A percentile compares a stretch with the other conserved stretches of the same genome.
Conservation (phyloP, 2,329 filamentous ascomycete species). For the Thermoascus crustaceus region DNA sequence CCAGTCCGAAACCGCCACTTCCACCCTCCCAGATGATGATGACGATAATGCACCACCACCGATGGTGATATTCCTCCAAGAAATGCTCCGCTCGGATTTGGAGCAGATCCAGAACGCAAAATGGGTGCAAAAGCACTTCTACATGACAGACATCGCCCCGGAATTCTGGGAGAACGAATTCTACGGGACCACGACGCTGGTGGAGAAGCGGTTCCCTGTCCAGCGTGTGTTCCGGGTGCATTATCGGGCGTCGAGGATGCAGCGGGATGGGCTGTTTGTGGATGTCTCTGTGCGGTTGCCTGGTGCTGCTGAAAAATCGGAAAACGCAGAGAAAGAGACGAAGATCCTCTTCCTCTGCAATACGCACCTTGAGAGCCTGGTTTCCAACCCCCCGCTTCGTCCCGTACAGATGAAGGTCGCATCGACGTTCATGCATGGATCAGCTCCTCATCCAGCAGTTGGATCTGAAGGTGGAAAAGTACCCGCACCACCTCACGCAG, state of each 20-base stretch:
- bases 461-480: too few relatives aligned
- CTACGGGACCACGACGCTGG: conserved; percentile 48
- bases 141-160: conserved; percentile 40
- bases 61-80: conserved; percentile 44
- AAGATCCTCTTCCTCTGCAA: conserved; percentile 45
- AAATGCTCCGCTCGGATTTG: conserved; percentile 44
- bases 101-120: conserved; percentile 33
- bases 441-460: too few relatives aligned
- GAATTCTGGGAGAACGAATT: conserved; percentile 37
- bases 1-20: conserved; percentile 9
- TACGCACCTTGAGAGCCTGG: conserved; percentile 50
- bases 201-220: conserved; percentile 42
- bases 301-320: neutral
- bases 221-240: conserved; percentile 43
- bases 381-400: conserved; percentile 40
- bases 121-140: conserved; percentile 44
- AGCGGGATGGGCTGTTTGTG: conserved; percentile 49
- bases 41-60: neutral
- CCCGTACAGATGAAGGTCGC: conserved; percentile 42
- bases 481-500: conserved; percentile 37
- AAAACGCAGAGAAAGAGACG: neutral
- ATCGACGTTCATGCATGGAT: conserved; percentile 35
- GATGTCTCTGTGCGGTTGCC: conserved; percentile 29
- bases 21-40: conserved; percentile 9
- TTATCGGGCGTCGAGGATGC: conserved; percentile 43